Evolutionary conservation across 352 stramenopile species (phyloP), one percentile per base, ranked within the genome.

Genomic region (Phytophthora sp.): DNA sequence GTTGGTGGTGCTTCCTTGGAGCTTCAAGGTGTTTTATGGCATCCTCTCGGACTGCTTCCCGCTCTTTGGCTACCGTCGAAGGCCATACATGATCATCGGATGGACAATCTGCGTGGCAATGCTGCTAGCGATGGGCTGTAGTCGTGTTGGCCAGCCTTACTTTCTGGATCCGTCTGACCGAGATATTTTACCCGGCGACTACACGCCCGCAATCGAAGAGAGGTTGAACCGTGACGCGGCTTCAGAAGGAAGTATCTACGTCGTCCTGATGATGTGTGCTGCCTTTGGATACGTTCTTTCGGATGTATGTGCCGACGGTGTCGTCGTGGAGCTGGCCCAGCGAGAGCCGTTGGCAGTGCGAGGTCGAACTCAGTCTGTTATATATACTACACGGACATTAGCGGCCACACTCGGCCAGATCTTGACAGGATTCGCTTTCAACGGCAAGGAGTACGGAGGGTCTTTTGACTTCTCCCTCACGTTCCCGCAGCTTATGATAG

Each of bases 31-130:
- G 36, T 44, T 44, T 44, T 44, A 23, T n/a, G 36, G 36, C 3
- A 44, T 44, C n/a, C 36, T 44, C 36, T 44, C 36, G 16, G 36
- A 44, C n/a, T 44, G 36, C 36, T 44, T 44, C n/a, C 36, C 36
- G 16, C 20, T 44, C 36, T 44, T 44, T n/a, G 36, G 36, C 36
- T 23, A 44, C 36, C 36, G 36, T 12, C 36, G 36, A 13, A 15
- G 36, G 20, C 36, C 36, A 12, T 44, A 44, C 36, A 44, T 44
- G 36, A n/a, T 44, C 36, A 23, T 44, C 36, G 36, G 36, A 8
- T 44, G 36, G 36, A 23, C 36, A 23, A 44, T 44, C 36, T 44
- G 16, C 20, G 36, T 44, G n/a, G 36, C 36, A 3, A 44, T 44
- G 36, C 36, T 44, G 20, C 36, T 44, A 4, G 36, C 23, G 36